These are phyloP conservation scores for Lathyrus oleraceus DNA, from an alignment of 306 rosid species.

Conservation along the genomic window DNA sequence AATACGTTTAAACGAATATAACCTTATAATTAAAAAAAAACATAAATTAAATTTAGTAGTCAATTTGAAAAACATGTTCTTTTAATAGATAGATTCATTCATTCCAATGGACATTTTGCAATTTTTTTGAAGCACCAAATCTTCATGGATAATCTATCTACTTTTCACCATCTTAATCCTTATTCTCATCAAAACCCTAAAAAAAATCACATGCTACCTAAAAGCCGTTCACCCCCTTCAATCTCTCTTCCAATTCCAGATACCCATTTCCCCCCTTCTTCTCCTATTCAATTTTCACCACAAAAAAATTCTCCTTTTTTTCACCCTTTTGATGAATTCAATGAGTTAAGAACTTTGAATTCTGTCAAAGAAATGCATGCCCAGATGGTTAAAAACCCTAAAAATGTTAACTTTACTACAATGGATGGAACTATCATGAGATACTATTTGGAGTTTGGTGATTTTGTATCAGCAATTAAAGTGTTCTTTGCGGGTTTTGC, in stretches of 20 bases:
- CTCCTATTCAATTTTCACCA: constrained; percentile 37
- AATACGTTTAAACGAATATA: no score
- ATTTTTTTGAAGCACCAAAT: constrained; percentile 27
- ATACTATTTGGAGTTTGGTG: constrained; percentile 58
- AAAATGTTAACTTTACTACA: constrained; percentile 34
- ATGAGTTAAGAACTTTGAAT: constrained; percentile 45
- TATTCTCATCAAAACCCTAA: constrained; percentile 36
- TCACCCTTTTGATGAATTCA: constrained; percentile 34
- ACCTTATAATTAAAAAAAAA: no score
- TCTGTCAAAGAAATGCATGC: constrained; percentile 59
- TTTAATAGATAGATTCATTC: no score
- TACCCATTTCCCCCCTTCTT: constrained; percentile 33
- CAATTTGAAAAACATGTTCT: no score
- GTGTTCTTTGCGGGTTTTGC: constrained; percentile 55
- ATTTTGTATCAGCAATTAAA: constrained; percentile 54
- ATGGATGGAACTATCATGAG: constrained; percentile 47
- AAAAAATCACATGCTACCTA: constrained; percentile 35
- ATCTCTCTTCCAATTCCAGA: constrained; percentile 37
- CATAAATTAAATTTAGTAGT: no score
- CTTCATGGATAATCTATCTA: constrained; percentile 51
- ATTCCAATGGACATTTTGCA: constrained; percentile 32
- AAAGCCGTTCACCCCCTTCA: constrained; percentile 38
- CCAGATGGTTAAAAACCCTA: constrained; percentile 51
- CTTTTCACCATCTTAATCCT: constrained; percentile 42
- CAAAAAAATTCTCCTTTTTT: constrained; percentile 33